Base-by-base conservation (phyloP, 202 grass and related monocot genomes). In the Schoenoplectus triqueter region DNA sequence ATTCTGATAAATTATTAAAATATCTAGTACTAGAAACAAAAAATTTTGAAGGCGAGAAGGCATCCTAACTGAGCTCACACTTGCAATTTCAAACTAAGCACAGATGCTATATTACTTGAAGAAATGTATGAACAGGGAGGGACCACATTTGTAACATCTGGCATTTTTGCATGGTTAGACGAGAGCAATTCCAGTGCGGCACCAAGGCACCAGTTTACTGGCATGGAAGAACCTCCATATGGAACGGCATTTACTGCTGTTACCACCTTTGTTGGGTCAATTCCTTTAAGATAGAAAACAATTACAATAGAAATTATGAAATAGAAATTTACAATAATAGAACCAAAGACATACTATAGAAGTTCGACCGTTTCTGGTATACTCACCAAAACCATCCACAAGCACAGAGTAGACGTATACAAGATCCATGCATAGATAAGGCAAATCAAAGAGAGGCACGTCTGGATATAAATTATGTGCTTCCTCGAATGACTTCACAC, bases 391-490 rank as follows among this genome's bases (percentile, higher is more conserved):
- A 7, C 91, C 88, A 56, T 90, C 83, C 0, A 82, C 86, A 0
- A 92, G 88, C 59, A 92, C 11, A 0, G 72, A 65, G 66, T 88
- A 92, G 55, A 72, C 78, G 50, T 90, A 83, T 5, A 82, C 11
- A 5, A 92, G 59, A 52, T 92, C 88, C 86, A 90, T 92, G 61
- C 88, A 90, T 9, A 84, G 14, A 64, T 80, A 90, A 6, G 73
- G 88, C 73, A 84, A 13, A 20, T 90, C 84, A 0, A 6, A 13
- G 3, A 41, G 4, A 18, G 31, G 18, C 0, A 86, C 56, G 0
- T 56, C 13, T 1, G 88, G 78, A 21, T 74, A 90, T 18, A 60
- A 41, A 41, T 45, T 45, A 48, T 49, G 66, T 10, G 90, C 90
- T 39, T 84, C 59, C 18, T 82, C 65, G 18, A 81, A 81, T 61